These are phyloP conservation scores for Penicillium sumatraense DNA, from an alignment of 2,329 filamentous ascomycete genomes.

Conservation along the genomic window DNA sequence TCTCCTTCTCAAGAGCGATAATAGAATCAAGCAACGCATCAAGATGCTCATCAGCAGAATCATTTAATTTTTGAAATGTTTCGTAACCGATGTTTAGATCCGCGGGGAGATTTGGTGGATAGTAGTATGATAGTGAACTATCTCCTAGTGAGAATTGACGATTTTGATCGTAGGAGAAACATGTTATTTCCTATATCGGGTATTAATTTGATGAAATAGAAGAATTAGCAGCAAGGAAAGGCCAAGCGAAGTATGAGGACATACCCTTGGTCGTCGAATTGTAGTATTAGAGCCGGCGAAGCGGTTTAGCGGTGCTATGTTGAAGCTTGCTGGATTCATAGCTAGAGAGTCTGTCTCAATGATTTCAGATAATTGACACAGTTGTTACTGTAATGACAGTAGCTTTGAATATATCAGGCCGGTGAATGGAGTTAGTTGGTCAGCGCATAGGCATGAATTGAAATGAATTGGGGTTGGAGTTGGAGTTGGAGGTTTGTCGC, in stretches of 20 bases:
- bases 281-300: constrained; percentile 71
- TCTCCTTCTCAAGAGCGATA: constrained; percentile 70
- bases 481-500: neutral
- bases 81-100: constrained; percentile 83
- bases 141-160: constrained; percentile 77
- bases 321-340: constrained; percentile 55
- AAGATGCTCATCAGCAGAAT: constrained; percentile 82
- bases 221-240: too few relatives aligned
- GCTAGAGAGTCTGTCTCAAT: too few relatives aligned
- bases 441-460: too few relatives aligned
- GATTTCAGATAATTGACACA: too few relatives aligned
- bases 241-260: too few relatives aligned
- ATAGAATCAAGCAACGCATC: constrained; percentile 81
- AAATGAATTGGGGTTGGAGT: neutral
- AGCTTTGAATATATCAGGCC: too few relatives aligned
- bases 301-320: constrained; percentile 70
- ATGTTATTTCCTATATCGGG: constrained; percentile 90
- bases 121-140: constrained; percentile 85
- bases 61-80: constrained; percentile 80
- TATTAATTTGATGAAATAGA: too few relatives aligned
- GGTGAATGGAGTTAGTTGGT: neutral
- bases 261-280: constrained; percentile 75
- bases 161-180: constrained; percentile 88
- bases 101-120: constrained; percentile 71
- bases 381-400: too few relatives aligned